Percentiles rank a stretch among this genome's conserved stretches.
Evolutionary conservation across 1,284 basidiomycete genomes (phyloP).

Genomic region (Pseudozyma sp.): DNA sequence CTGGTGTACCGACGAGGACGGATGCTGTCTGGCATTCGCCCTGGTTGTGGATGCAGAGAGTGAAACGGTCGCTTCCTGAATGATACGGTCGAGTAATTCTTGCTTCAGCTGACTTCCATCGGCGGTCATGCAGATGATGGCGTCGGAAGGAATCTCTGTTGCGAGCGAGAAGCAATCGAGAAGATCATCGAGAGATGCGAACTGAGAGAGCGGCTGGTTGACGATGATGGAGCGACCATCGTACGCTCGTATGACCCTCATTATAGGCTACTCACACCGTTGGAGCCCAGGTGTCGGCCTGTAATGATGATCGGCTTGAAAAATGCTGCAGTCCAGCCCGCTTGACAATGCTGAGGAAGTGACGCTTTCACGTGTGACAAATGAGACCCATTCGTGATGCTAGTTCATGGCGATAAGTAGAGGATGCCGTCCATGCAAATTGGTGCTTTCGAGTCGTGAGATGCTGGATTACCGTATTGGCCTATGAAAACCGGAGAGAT

Average conservation of each 20-base stretch:
- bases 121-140: constrained; percentile 66
- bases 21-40: constrained; percentile 4
- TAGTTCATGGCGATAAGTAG: too few relatives aligned
- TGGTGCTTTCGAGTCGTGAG: too few relatives aligned
- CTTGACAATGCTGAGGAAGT: too few relatives aligned
- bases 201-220: constrained; percentile 59
- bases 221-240: constrained; percentile 62
- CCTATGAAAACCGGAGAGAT: too few relatives aligned
- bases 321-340: too few relatives aligned
- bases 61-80: constrained; percentile 20
- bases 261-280: constrained; percentile 8
- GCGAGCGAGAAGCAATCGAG: constrained; percentile 65
- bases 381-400: too few relatives aligned
- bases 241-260: constrained; percentile 62
- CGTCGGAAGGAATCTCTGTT: constrained; percentile 62
- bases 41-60: constrained; percentile 21
- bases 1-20: constrained; percentile 16
- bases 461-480: too few relatives aligned
- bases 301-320: not conserved
- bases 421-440: too few relatives aligned
- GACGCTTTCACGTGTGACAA: too few relatives aligned
- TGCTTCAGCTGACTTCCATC: constrained; percentile 63
- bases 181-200: constrained; percentile 61
- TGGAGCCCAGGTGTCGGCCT: not conserved
- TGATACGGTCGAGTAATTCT: constrained; percentile 52